A percentile compares a stretch with the other conserved stretches of the same genome.
phyloP scores from a whole-genome alignment of 768 basidiomycete species.

The Xerocomellus amylosporus region DNA sequence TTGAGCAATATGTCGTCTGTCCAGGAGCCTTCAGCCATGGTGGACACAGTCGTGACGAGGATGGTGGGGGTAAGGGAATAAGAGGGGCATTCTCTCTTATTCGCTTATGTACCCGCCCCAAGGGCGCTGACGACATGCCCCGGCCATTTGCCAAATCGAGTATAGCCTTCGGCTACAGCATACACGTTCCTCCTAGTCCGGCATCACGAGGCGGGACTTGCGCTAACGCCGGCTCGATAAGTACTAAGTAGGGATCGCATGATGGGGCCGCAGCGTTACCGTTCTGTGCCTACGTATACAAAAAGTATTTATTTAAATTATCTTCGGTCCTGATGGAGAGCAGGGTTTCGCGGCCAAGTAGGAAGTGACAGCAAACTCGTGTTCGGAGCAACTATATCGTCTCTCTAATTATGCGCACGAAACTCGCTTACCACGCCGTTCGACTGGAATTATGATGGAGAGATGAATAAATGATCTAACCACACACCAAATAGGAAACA shows the following conservation, averaged over 20 bases:
- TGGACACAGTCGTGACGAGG: constrained; percentile 10
- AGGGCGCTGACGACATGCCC: constrained; percentile 23
- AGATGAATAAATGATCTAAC: constrained; percentile 18
- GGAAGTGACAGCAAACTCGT: too few species aligned
- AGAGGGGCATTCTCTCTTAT: constrained; percentile 12
- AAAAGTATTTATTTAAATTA: constrained; percentile 12
- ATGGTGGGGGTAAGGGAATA: constrained; percentile 11
- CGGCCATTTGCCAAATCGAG: constrained; percentile 10
- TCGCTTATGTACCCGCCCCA: constrained; percentile 28
- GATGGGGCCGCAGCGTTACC: too few species aligned
- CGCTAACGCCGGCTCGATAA: too few species aligned
- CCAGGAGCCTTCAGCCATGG: constrained; percentile 60
- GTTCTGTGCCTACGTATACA: too few species aligned
- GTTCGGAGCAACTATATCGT: neutral
- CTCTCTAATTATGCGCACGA: neutral
- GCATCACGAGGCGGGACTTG: neutral
- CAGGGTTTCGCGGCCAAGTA: too few species aligned
- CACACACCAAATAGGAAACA: constrained; percentile 19
- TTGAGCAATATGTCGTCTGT: constrained; percentile 82
- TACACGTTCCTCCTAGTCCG: neutral
- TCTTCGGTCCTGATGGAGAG: constrained; percentile 63
- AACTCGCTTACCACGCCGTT: too few species aligned
- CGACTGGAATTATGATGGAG: neutral
- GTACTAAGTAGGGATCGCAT: too few species aligned
- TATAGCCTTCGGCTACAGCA: neutral